These are phyloP conservation scores for Trametes sanguinea DNA, from an alignment of 768 basidiomycete species.

Conservation along the genomic window DNA sequence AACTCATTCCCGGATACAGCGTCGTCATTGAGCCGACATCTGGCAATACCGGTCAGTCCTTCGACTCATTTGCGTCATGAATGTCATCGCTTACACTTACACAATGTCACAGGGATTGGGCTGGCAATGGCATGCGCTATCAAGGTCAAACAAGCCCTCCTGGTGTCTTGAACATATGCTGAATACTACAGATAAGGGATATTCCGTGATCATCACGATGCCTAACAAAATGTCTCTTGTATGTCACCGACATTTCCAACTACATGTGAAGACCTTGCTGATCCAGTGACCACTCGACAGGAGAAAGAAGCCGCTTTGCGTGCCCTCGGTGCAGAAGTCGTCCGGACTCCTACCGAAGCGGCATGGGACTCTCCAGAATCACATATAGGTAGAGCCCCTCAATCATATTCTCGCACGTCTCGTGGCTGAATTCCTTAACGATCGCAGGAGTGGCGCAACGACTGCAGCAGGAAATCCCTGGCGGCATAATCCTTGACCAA, in stretches of 20 bases:
- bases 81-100: too few species aligned
- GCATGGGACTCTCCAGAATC: constrained; percentile 88
- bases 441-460: constrained; percentile 80
- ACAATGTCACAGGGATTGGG: too few species aligned
- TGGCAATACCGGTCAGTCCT: constrained; percentile 90
- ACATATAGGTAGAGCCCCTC: constrained; percentile 77
- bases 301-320: constrained; percentile 94
- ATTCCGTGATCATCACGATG: constrained; percentile 86
- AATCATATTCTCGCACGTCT: constrained; percentile 41
- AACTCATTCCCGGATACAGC: constrained; percentile 81
- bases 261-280: too few species aligned
- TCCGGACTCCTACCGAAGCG: constrained; percentile 90
- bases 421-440: constrained; percentile 89
- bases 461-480: constrained; percentile 74
- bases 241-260: constrained; percentile 22
- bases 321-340: constrained; percentile 90
- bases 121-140: constrained; percentile 91
- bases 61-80: too few species aligned
- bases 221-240: constrained; percentile 94
- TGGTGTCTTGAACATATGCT: constrained; percentile 43
- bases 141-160: constrained; percentile 57
- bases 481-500: constrained; percentile 91
- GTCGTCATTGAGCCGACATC: constrained; percentile 95
- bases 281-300: constrained; percentile 31
- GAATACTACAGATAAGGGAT: constrained; percentile 89